Conservation (phyloP, 805 yeast species). For the Wickerhamiella alocasiicola region DNA sequence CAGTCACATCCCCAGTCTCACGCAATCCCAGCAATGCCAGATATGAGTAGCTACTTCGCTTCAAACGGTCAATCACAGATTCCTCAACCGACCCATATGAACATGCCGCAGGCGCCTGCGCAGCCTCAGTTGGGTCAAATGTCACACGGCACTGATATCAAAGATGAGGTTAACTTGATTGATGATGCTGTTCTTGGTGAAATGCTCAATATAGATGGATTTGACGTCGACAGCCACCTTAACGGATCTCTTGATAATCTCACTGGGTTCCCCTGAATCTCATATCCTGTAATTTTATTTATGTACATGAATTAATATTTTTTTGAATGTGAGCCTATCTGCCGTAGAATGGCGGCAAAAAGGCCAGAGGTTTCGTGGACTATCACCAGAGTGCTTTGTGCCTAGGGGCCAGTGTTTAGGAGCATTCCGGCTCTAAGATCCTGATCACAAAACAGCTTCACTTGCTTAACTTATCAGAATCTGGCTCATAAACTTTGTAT, state of each 20-base stretch:
- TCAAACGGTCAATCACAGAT: neutral
- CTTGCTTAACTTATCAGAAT: too few relatives aligned
- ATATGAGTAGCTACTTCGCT: neutral
- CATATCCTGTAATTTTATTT: neutral
- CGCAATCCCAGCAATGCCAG: neutral
- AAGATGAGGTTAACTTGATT: neutral
- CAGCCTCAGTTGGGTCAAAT: neutral
- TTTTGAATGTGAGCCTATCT: too few relatives aligned
- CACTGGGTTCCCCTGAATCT: conserved; percentile 2
- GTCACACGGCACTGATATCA: neutral
- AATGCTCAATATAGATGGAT: conserved; percentile 5
- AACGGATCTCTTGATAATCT: conserved; percentile 5
- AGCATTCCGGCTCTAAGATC: too few relatives aligned
- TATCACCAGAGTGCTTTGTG: too few relatives aligned
- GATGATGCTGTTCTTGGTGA: conserved; percentile 8
- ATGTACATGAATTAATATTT: conserved; percentile 3
- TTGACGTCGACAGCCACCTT: conserved; percentile 8
- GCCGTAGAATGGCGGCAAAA: too few relatives aligned
- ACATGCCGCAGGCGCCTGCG: neutral
- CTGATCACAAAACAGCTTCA: too few relatives aligned
- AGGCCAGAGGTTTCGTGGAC: too few relatives aligned
- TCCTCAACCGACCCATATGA: neutral
- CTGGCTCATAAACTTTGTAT: too few relatives aligned
- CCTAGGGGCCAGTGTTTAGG: too few relatives aligned
- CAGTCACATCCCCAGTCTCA: neutral